Evolutionary conservation across 1,139 yeast genomes (phyloP), one percentile per base, ranked within the genome.

Genomic region (Hyphopichia fennica): DNA sequence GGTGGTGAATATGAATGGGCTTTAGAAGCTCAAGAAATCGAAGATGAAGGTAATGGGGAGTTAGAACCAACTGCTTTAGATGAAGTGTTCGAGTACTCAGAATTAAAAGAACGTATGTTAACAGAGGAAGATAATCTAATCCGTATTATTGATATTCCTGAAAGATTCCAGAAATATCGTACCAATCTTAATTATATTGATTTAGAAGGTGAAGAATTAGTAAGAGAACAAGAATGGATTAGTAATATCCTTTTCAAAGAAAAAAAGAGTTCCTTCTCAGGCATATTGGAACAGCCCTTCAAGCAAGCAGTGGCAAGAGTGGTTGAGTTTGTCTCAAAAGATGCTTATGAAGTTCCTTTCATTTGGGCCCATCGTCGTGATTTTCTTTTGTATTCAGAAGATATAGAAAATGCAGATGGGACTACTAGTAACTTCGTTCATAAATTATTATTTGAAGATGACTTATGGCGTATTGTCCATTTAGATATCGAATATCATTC

Each of bases 1-100:
- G 99, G 99, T 37, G 93, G 85, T 47, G 98, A 91, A 60, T 93
- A 93, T 63, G 97, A 89, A 47, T 93, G 98, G 98, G 99, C 99
- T 2, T 73, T 95, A 45, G 97, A 89, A 56, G 91, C 90, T 28
- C 96, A 89, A 65, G 87, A 84, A 51, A 84, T 82, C 45, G 83
- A 76, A 50, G 84, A 77, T 44, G 81, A 76, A 37, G 80, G 80
- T 39, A 76, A 70, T 46, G 79, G 77, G 10, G 77, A 74, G 34
- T 75, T 77, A 48, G 77, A 77, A 45, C 84, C 84, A 44, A 72
- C 84, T 0, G 77, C 83, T 2, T 74, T 93, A 52, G 86, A 87
- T 53, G 96, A 93, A 57, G 95, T 93, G 31, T 93, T 93, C 58
- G 99, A 95, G 68, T 91, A 93, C 47, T 86, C 93, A 43, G 99